These are phyloP conservation scores for Didymella pomorum DNA, from an alignment of 2,329 filamentous ascomycete species.

Conservation along the genomic window DNA sequence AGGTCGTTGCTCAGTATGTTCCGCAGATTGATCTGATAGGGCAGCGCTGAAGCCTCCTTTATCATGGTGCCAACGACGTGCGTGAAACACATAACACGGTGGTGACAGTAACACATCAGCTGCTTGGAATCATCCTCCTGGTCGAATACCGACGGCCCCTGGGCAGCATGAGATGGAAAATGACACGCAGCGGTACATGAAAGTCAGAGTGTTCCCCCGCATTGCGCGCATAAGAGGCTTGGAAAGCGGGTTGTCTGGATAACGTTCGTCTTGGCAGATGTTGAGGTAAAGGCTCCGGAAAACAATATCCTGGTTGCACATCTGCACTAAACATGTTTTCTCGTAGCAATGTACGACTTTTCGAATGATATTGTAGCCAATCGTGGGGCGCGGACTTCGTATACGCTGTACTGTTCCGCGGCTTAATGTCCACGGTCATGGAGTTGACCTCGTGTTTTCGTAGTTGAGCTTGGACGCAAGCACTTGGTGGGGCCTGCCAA, in stretches of 20 bases:
- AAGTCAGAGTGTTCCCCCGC: neutral
- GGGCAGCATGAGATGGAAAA: neutral
- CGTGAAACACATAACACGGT: neutral
- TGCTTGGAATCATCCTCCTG: neutral
- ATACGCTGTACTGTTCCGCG: neutral
- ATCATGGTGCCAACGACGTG: neutral
- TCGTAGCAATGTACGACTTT: neutral
- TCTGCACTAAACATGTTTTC: neutral
- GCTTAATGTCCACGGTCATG: neutral
- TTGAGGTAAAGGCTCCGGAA: neutral
- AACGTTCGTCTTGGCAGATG: neutral
- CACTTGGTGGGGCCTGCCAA: neutral
- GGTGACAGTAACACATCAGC: slow-evolving; percentile 1
- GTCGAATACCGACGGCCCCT: neutral
- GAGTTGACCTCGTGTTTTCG: neutral
- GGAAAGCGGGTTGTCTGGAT: neutral
- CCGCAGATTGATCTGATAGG: neutral
- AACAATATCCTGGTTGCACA: neutral
- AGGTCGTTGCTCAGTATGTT: neutral
- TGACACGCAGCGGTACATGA: neutral
- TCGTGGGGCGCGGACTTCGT: too few species aligned
- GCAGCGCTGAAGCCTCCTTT: neutral
- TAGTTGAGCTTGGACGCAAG: neutral
- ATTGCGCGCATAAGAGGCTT: neutral
- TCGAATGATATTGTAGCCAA: neutral